Conservation (phyloP, 345 rosid species). For the Aegle marmelos region DNA sequence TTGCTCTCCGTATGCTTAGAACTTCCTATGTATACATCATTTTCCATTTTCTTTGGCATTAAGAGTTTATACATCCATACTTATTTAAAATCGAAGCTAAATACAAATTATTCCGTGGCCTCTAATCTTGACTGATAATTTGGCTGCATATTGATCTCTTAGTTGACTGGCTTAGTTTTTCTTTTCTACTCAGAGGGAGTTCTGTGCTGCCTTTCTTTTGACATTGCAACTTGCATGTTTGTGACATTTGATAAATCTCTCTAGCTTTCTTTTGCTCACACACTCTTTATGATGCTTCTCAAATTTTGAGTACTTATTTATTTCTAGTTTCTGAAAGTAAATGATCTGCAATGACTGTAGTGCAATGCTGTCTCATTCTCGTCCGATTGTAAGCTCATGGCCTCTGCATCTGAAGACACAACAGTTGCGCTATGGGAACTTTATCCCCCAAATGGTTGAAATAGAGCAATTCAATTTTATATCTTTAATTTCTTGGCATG, state of each 20-base stretch:
- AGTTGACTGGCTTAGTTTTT: neutral
- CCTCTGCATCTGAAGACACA: slow-evolving; percentile 82
- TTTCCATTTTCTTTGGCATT: neutral
- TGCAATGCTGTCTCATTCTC: slow-evolving; percentile 80
- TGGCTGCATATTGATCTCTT: neutral
- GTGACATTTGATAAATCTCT: neutral
- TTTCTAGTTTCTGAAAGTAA: neutral
- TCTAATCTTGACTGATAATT: neutral
- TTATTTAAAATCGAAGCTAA: neutral
- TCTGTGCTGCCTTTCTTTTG: neutral
- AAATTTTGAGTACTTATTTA: neutral
- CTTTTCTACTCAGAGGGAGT: neutral
- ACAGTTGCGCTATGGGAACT: slow-evolving; percentile 88
- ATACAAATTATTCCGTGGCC: neutral
- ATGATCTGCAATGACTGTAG: slow-evolving; percentile 32
- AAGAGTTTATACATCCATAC: neutral
- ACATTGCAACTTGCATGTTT: neutral
- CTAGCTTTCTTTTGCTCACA: neutral
- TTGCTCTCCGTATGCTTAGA: neutral
- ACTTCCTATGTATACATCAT: neutral
- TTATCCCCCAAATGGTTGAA: slow-evolving; percentile 57
- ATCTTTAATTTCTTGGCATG: neutral
- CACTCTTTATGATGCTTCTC: neutral
- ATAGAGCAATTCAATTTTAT: neutral
- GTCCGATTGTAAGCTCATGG: slow-evolving; percentile 62